Conservation (phyloP, 148 eudicot genomes). For the Rhododendron molle region DNA sequence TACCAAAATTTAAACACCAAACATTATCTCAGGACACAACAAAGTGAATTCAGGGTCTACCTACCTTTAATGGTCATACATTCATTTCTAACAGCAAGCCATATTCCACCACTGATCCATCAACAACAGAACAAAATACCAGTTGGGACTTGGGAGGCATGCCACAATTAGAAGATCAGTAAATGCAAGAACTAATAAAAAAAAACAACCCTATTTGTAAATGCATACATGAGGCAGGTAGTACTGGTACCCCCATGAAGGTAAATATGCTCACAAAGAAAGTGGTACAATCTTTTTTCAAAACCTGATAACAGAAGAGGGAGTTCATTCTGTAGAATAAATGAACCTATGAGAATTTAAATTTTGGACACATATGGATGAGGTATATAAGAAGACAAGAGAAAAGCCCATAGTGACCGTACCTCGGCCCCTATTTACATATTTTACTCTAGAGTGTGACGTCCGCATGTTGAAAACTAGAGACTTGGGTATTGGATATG, state of each 20-base stretch:
- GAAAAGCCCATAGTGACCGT: neutral
- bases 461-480: neutral
- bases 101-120: neutral
- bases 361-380: neutral
- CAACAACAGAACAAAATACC: neutral
- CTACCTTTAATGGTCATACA: neutral
- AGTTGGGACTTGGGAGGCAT: neutral
- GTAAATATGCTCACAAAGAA: neutral
- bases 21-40: neutral
- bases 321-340: neutral
- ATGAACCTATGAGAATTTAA: neutral
- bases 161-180: neutral
- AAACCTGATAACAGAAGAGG: neutral
- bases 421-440: neutral
- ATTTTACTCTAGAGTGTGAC: neutral
- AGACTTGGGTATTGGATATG: neutral
- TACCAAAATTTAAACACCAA: constrained; percentile 3
- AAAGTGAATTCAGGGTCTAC: neutral
- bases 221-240: neutral
- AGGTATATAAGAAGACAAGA: neutral
- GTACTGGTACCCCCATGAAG: neutral
- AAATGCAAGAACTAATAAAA: neutral
- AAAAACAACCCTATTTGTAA: neutral
- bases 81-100: neutral
- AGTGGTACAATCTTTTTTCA: neutral